Percentiles rank a stretch among this genome's conserved stretches.
phyloP scores from a whole-genome alignment of 352 stramenopile species.

The Pythium coloratum region DNA sequence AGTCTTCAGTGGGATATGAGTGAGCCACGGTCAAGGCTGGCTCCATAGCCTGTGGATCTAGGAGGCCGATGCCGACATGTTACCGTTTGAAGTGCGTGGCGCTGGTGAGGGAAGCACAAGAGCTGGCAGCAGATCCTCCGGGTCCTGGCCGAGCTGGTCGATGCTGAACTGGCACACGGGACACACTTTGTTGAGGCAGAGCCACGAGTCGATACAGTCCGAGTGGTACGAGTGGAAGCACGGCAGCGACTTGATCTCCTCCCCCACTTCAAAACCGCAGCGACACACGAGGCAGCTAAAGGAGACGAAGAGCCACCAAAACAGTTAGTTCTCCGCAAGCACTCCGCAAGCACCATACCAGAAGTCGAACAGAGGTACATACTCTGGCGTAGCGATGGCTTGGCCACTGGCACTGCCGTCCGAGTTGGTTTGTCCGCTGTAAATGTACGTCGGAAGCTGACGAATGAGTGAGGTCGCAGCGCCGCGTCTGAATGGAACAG shows the following conservation, averaged over 20 bases:
- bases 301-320: background rate
- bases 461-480: slow-evolving; percentile 66
- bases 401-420: slow-evolving; percentile 30
- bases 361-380: slow-evolving; percentile 16
- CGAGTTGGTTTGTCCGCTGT: slow-evolving; percentile 38
- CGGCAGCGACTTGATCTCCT: slow-evolving; percentile 92
- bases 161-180: slow-evolving; percentile 89
- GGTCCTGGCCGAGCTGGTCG: slow-evolving; percentile 33
- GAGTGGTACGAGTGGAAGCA: slow-evolving; percentile 95
- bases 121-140: slow-evolving; percentile 10
- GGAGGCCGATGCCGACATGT: slow-evolving; percentile 1
- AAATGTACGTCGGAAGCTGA: slow-evolving; percentile 82
- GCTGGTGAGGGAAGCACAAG: slow-evolving; percentile 11
- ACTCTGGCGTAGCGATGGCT: slow-evolving; percentile 57
- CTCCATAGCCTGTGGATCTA: background rate
- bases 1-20: background rate
- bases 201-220: slow-evolving; percentile 92
- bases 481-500: slow-evolving; percentile 41
- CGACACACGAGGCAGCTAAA: slow-evolving; percentile 92
- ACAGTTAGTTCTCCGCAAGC: no score
- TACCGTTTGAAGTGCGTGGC: slow-evolving; percentile 4
- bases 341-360: background rate
- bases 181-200: slow-evolving; percentile 91
- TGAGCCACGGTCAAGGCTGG: no score
- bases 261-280: slow-evolving; percentile 84